phyloP scores from a whole-genome alignment of 1,284 basidiomycete genomes.

The Termitomyces sp. region DNA sequence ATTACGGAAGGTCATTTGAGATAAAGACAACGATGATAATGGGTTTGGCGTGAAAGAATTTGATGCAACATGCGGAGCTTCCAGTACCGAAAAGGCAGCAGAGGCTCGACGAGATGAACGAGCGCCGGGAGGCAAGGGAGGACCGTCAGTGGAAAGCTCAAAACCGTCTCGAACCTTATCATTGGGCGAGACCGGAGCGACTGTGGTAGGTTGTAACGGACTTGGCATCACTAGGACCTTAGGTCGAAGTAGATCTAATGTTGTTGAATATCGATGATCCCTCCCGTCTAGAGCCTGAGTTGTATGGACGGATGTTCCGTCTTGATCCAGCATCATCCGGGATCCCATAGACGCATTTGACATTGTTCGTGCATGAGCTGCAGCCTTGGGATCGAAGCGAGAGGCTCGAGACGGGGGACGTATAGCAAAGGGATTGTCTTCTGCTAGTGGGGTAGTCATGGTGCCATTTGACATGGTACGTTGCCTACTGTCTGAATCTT shows the following conservation, averaged over 20 bases:
- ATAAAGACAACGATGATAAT: conserved; percentile 61
- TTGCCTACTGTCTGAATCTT: conserved; percentile 16
- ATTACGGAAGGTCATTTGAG: conserved; percentile 78
- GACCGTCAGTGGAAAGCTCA: conserved; percentile 55
- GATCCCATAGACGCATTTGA: conserved; percentile 67
- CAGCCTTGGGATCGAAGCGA: conserved; percentile 66
- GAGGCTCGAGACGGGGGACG: conserved; percentile 60
- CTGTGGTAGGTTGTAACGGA: conserved; percentile 57
- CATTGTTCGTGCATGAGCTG: conserved; percentile 50
- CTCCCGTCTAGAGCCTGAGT: conserved; percentile 30
- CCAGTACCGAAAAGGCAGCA: conserved; percentile 27
- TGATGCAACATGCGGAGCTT: conserved; percentile 42
- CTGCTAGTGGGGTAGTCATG: conserved; percentile 31
- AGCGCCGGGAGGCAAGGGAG: conserved; percentile 65
- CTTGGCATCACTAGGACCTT: conserved; percentile 85
- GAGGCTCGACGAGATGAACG: conserved; percentile 47
- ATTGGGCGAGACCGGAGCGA: conserved; percentile 26
- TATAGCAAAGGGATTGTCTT: conserved; percentile 59
- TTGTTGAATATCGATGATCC: conserved; percentile 63
- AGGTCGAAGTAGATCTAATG: conserved; percentile 69
- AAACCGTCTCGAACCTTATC: conserved; percentile 51
- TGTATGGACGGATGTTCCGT: conserved; percentile 39
- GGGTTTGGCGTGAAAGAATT: conserved; percentile 78
- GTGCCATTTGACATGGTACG: conserved; percentile 35
- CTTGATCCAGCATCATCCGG: conserved; percentile 54